These are phyloP conservation scores for Pythium oligandrum DNA, from an alignment of 352 stramenopile species.

Conservation along the genomic window DNA sequence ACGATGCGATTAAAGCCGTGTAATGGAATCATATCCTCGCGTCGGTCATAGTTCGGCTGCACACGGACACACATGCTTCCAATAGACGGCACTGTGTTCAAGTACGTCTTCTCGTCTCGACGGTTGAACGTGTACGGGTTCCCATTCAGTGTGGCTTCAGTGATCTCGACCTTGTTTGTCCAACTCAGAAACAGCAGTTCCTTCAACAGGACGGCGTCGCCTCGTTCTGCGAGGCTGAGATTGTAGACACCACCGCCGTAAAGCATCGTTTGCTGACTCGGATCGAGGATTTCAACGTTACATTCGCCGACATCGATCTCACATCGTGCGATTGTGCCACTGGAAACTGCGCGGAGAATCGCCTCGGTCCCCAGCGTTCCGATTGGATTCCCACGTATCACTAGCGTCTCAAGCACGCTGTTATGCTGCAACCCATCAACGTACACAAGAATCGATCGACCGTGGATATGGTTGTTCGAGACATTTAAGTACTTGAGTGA, in stretches of 20 bases:
- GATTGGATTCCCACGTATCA: conserved; percentile 67
- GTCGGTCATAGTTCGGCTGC: conserved; percentile 56
- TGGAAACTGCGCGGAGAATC: conserved; percentile 46
- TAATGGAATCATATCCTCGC: conserved; percentile 40
- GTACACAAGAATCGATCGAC: conserved; percentile 53
- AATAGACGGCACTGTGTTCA: conserved; percentile 30
- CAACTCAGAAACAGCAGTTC: conserved; percentile 50
- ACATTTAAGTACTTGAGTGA: conserved; percentile 55
- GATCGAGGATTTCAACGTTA: conserved; percentile 60
- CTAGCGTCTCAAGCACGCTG: conserved; percentile 36
- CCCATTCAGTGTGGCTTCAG: conserved; percentile 44
- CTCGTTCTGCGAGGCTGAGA: conserved; percentile 44
- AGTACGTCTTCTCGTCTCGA: conserved; percentile 52
- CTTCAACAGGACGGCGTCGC: conserved; percentile 46
- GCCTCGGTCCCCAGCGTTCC: conserved; percentile 52
- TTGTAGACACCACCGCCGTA: conserved; percentile 46
- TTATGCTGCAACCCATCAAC: conserved; percentile 63
- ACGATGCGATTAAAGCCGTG: conserved; percentile 37
- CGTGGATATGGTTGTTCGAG: conserved; percentile 65
- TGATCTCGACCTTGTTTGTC: conserved; percentile 55
- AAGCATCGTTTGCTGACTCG: conserved; percentile 34
- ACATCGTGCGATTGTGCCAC: conserved; percentile 39
- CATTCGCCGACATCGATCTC: conserved; percentile 60
- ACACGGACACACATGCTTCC: conserved; percentile 51
- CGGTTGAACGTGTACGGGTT: conserved; percentile 38